phyloP scores from a whole-genome alignment of 768 basidiomycete species.

The Hygrocybe punicea region DNA sequence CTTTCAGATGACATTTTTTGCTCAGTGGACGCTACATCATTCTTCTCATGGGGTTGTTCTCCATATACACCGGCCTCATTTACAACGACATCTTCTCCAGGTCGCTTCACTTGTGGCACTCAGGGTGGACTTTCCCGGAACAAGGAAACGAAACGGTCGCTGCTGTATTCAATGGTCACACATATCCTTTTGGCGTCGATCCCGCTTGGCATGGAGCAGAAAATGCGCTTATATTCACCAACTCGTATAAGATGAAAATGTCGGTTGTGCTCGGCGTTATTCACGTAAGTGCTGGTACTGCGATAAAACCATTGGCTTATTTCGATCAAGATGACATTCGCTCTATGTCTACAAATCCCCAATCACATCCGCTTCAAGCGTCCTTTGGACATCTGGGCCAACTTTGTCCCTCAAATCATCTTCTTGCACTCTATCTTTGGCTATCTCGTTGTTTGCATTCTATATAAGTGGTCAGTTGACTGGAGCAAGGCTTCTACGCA shows the following conservation, averaged over 20 bases:
- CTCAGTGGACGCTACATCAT: slow-evolving; percentile 96
- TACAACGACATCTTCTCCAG: slow-evolving; percentile 99
- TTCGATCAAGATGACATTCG: slow-evolving; percentile 87
- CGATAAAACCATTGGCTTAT: slow-evolving; percentile 10
- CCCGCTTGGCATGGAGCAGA: slow-evolving; percentile 93
- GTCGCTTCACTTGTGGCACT: slow-evolving; percentile 79
- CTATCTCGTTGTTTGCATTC: slow-evolving; percentile 87
- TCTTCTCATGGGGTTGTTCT: slow-evolving; percentile 95
- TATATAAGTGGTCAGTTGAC: slow-evolving; percentile 96
- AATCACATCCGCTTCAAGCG: slow-evolving; percentile 95
- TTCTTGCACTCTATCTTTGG: slow-evolving; percentile 98
- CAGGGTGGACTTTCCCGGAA: slow-evolving; percentile 79
- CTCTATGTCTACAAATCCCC: slow-evolving; percentile 90
- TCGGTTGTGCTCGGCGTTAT: slow-evolving; percentile 93
- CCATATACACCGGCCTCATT: slow-evolving; percentile 93
- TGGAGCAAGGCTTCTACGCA: slow-evolving; percentile 67
- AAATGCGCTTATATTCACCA: slow-evolving; percentile 89
- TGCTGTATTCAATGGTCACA: slow-evolving; percentile 57
- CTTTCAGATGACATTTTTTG: slow-evolving; percentile 16
- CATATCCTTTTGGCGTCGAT: slow-evolving; percentile 94
- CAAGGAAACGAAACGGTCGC: slow-evolving; percentile 41
- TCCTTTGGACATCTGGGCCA: slow-evolving; percentile 80
- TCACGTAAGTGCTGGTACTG: slow-evolving; percentile 58
- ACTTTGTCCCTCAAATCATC: slow-evolving; percentile 95
- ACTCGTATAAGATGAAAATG: slow-evolving; percentile 99